A percentile compares a stretch with the other conserved stretches of the same genome.
phyloP scores from a whole-genome alignment of 176 grass and related monocot genomes.

The Chrysopogon serrulatus region DNA sequence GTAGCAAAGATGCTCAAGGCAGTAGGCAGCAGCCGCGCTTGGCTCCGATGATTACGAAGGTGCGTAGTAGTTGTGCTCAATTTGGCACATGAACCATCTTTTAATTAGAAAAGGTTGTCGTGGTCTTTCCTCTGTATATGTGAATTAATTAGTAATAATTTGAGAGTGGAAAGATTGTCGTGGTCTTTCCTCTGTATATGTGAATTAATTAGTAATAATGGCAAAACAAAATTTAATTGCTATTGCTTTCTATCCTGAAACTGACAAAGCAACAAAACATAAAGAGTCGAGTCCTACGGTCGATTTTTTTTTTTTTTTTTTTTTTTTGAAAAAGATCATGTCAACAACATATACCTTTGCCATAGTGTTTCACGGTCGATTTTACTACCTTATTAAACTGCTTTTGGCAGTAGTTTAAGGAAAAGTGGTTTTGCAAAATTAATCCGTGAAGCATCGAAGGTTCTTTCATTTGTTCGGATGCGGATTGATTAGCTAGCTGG shows the following conservation, averaged over 20 bases:
- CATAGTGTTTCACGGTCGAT: not conserved
- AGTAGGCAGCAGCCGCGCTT: not conserved
- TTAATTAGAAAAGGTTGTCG: not conserved
- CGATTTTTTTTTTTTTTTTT: not conserved
- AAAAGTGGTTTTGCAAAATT: not conserved
- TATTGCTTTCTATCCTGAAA: not conserved
- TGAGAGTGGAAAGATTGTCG: not conserved
- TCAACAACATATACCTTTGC: not conserved
- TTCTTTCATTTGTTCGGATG: not conserved
- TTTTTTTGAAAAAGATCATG: not conserved
- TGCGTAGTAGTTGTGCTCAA: not conserved
- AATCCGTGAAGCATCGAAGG: not conserved
- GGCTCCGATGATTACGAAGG: not conserved
- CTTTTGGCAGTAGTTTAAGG: not conserved
- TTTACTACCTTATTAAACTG: not conserved
- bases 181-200: not conserved
- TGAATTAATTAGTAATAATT: not conserved
- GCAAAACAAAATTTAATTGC: not conserved
- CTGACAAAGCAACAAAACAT: not conserved
- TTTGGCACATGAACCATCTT: not conserved
- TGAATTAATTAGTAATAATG: not conserved
- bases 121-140: not conserved
- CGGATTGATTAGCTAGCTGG: constrained; percentile 27
- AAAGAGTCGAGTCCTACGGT: not conserved
- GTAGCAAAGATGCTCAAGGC: not conserved